phyloP scores from a whole-genome alignment of 768 basidiomycete genomes.

The Lepiota subincarnata region DNA sequence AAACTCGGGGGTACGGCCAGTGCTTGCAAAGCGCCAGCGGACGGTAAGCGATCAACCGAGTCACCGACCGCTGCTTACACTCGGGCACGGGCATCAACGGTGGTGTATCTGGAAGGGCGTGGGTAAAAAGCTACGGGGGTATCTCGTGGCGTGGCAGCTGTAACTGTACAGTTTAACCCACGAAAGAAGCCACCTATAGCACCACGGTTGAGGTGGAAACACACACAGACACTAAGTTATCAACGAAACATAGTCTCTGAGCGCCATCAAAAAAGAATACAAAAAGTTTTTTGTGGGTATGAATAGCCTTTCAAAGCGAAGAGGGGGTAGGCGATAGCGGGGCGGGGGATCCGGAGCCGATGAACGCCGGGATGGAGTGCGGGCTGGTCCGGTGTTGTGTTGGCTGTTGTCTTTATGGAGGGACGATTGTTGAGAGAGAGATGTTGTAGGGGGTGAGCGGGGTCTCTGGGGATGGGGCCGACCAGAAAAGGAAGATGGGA shows the following conservation, averaged over 20 bases:
- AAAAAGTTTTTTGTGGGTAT: conserved; percentile 10
- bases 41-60: no score
- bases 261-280: conserved; percentile 8
- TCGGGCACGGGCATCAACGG: neutral
- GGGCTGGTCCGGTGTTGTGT: neutral
- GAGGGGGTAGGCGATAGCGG: neutral
- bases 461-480: neutral
- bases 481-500: neutral
- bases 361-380: neutral
- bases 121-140: neutral
- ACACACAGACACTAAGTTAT: neutral
- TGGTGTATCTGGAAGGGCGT: neutral
- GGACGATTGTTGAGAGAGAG: neutral
- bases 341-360: neutral
- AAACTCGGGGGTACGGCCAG: neutral
- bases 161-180: conserved; percentile 10
- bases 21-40: neutral
- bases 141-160: neutral
- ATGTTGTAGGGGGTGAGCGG: neutral
- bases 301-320: conserved; percentile 12
- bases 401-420: neutral
- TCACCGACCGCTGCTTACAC: neutral
- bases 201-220: conserved; percentile 1
- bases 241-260: neutral
- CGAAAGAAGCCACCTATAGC: neutral